A percentile compares a stretch with the other conserved stretches of the same genome.
phyloP scores from a whole-genome alignment of 805 yeast genomes.

The Deakozyma indianensis region DNA sequence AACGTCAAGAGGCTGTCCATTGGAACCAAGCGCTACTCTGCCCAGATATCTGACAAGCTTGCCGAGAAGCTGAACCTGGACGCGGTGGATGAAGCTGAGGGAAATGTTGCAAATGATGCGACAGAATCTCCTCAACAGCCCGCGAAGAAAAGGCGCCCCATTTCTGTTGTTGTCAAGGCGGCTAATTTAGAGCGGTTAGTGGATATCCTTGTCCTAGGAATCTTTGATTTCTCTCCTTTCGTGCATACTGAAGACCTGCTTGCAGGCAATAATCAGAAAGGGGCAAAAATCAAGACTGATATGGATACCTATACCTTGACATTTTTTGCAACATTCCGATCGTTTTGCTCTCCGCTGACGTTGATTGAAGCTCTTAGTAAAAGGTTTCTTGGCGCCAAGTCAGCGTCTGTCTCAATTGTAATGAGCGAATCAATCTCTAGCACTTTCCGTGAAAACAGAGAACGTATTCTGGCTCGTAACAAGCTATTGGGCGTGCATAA shows the following conservation, averaged over 20 bases:
- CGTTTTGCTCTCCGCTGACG: conserved; percentile 44
- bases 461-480: background rate
- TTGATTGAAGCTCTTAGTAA: conserved; percentile 37
- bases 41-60: conserved; percentile 8
- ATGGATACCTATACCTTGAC: conserved; percentile 50
- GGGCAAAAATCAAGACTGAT: conserved; percentile 37
- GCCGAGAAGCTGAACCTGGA: background rate
- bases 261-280: conserved; percentile 3
- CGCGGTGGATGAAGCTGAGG: background rate
- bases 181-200: conserved; percentile 65
- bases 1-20: conserved; percentile 23
- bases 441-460: background rate
- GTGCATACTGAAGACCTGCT: conserved; percentile 11
- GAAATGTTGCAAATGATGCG: background rate
- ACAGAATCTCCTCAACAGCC: background rate
- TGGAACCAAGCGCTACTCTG: conserved; percentile 6
- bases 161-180: conserved; percentile 42
- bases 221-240: conserved; percentile 36
- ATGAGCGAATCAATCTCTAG: background rate
- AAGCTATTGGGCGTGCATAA: background rate
- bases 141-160: conserved; percentile 5
- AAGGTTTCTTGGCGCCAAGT: conserved; percentile 47
- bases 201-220: conserved; percentile 66
- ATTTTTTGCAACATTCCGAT: conserved; percentile 54
- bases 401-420: conserved; percentile 43